Evolutionary conservation across 306 rosid species (phyloP), one percentile per base, ranked within the genome.

Genomic region (Glycine soja): DNA sequence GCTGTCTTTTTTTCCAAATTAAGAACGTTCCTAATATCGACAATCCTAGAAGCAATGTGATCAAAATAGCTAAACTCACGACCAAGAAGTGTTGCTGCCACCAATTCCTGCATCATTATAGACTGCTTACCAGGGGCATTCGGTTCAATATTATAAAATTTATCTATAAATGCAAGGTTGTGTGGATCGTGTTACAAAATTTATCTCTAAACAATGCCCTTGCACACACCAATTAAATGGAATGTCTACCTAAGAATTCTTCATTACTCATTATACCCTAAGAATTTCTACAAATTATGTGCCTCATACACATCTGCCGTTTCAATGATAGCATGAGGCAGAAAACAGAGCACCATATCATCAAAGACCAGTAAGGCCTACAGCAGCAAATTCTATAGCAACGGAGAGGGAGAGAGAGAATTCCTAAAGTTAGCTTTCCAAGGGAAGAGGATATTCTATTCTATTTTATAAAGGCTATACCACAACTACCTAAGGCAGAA

Each of bases 1-100:
- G 88, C 74, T 83, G 92, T 72, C 88, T 86, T 38, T 70, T 85
- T 87, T 90, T 95, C 94, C 88, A 90, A 52, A 91, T 66, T 81
- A 90, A 77, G 88, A 91, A 90, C 56, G 86, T 71, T 81, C 95
- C 97, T 62, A 79, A 72, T 48, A 77, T 76, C 24, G 88, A 82
- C 50, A 91, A 69, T 72, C 89, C 94, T 69, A 91, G 46, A 45
- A 91, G 68, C 50, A 89, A 73, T 9, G 84, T 13, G 38, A 88
- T 85, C 50, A 92, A 38, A 64, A 86, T 10, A 72, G 84, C 90
- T 36, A 93, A 75, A 43, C 74, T 73, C 76, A 82, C 83, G 74
- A 82, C 77, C 92, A 58, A 34, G 74, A 80, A 79, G 50, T 77
- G 69, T 66, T 72, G 83, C 86, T 82, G 85, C 99, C 94, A 83